Evolutionary conservation across 345 rosid genomes (phyloP), one percentile per base, ranked within the genome.

Genomic region (Populus nigra): DNA sequence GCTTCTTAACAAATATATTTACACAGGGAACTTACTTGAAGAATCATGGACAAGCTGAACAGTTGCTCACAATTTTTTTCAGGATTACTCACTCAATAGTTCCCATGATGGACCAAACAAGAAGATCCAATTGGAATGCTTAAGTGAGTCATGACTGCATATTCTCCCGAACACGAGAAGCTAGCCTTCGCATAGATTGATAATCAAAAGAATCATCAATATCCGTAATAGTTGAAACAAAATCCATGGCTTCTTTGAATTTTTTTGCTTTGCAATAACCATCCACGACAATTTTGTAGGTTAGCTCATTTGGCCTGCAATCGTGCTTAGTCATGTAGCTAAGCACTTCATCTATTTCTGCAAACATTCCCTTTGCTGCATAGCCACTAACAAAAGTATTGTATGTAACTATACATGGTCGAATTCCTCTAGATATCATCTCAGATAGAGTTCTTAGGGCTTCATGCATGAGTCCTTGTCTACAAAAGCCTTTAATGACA

Each of bases 401-500:
- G 83, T 93, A 94, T 1, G 98, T 94, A 77, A 94, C 86, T 11
- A 94, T 89, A 65, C 97, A 94, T 0, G 98, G 98, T 50, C 88
- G 86, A 75, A 94, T 88, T 11, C 96, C 97, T 2, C 67, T 79
- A 7, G 81, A 77, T 57, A 88, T 87, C 98, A 94, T 94, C 82
- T 91, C 92, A 4, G 91, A 82, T n/a, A 94, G 73, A 71, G 87
- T 83, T 81, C 97, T 89, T 12, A 94, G 79, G 50, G 96, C 93
- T 72, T 94, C 96, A 76, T 91, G 88, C 93, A 94, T 90, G 68
- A 91, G 88, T 73, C 96, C 93, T 87, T 81, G 83, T 69, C 97
- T 84, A 85, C 98, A 94, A 83, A 94, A 94, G 16, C 93, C 97
- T 86, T 94, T 94, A 70, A 94, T 92, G 79, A 94, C 95, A 18